Conservation (phyloP, 306 rosid species). For the Rubus idaeus region DNA sequence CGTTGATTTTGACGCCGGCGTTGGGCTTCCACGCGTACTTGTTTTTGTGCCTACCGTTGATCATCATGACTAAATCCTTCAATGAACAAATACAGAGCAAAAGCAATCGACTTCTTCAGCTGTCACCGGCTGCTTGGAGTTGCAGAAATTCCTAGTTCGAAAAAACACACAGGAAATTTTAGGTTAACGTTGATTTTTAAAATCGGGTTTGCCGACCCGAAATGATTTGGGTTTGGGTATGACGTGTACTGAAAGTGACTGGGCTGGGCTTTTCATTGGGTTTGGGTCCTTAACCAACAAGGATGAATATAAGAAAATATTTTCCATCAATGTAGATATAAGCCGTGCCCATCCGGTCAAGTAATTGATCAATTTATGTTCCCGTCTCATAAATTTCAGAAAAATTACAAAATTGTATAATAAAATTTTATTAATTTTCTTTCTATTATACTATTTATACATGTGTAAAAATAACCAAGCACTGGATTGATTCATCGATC, state of each 20-base stretch:
- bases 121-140: neutral
- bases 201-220: neutral
- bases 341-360: too few species aligned
- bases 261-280: too few species aligned
- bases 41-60: conserved; percentile 73
- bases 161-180: neutral
- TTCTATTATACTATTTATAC: too few species aligned
- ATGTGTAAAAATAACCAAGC: too few species aligned
- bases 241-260: neutral
- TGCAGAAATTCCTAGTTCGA: neutral
- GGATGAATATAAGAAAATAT: too few species aligned
- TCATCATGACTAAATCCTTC: conserved; percentile 36
- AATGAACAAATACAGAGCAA: neutral
- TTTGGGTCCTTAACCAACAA: too few species aligned
- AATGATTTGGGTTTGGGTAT: neutral
- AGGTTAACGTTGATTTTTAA: neutral
- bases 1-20: conserved; percentile 82
- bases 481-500: too few species aligned
- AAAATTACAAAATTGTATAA: too few species aligned
- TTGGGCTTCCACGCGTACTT: conserved; percentile 84
- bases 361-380: too few species aligned
- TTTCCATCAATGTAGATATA: too few species aligned
- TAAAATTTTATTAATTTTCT: too few species aligned
- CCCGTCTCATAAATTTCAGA: too few species aligned
- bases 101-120: neutral